Percentiles rank a stretch among this genome's conserved stretches.
Conservation (phyloP, 2,329 filamentous ascomycete genomes). For the Trichocomaceae sp. region DNA sequence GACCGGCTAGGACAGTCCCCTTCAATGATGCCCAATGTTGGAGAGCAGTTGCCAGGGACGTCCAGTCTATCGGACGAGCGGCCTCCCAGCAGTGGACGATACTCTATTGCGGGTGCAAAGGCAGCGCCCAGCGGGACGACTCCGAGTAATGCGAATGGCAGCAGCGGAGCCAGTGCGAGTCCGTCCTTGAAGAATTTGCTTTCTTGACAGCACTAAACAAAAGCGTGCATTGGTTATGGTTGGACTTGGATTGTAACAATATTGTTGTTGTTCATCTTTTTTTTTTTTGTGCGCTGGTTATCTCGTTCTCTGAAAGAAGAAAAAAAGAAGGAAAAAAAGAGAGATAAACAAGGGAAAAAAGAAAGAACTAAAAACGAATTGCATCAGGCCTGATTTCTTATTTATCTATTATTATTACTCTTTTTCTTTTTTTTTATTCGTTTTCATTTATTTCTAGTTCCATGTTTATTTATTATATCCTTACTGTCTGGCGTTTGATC, state of each 20-base stretch:
- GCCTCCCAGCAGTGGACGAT: slow-evolving; percentile 23
- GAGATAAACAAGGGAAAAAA: not conserved
- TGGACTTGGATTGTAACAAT: slow-evolving; percentile 6
- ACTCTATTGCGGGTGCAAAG: slow-evolving; percentile 20
- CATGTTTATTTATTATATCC: not conserved
- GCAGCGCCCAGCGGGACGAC: slow-evolving; percentile 7
- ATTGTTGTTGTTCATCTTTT: not conserved
- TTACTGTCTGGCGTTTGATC: not conserved
- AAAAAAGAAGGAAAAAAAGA: not conserved
- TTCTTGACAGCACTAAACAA: slow-evolving; percentile 30
- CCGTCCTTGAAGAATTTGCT: slow-evolving; percentile 69
- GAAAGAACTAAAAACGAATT: not conserved
- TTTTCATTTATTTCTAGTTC: not conserved
- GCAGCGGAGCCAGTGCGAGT: slow-evolving; percentile 64
- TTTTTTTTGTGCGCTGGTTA: not conserved
- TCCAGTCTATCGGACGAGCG: slow-evolving; percentile 27
- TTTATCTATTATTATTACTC: not conserved
- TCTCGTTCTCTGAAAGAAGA: not conserved
- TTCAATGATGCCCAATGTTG: slow-evolving; percentile 28
- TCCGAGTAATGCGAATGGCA: slow-evolving; percentile 11
- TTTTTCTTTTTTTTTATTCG: not conserved
- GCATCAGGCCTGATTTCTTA: not conserved
- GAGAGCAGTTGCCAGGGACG: slow-evolving; percentile 28
- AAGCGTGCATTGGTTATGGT: not conserved
- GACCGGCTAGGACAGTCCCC: slow-evolving; percentile 34